Evolutionary conservation across 2,329 filamentous ascomycete genomes (phyloP).

Genomic region (Penicillium corylophilum): DNA sequence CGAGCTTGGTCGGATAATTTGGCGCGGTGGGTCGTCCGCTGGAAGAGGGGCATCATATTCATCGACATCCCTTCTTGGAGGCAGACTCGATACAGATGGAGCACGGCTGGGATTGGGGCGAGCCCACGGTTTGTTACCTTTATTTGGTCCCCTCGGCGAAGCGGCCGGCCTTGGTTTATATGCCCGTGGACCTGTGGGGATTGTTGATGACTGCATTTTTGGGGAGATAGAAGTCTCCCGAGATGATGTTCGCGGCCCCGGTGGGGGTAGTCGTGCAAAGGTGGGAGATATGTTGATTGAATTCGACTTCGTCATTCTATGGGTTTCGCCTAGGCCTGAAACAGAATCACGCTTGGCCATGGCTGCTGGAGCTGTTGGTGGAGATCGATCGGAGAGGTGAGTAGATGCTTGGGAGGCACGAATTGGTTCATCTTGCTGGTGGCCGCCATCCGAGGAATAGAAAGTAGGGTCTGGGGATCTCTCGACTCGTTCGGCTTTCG

Average conservation of each 20-base stretch:
- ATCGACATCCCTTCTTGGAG: constrained; percentile 35
- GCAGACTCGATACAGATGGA: constrained; percentile 17
- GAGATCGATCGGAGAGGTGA: constrained; percentile 31
- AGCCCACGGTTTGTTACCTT: constrained; percentile 41
- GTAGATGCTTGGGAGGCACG: constrained; percentile 27
- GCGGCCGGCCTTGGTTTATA: constrained; percentile 34
- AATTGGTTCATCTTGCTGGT: constrained; percentile 26
- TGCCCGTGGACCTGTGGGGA: constrained; percentile 45
- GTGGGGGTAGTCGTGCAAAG: constrained; percentile 23
- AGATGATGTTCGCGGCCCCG: constrained; percentile 29
- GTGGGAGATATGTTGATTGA: constrained; percentile 28
- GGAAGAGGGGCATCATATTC: constrained; percentile 25
- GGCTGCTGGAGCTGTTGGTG: constrained; percentile 39
- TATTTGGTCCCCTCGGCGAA: constrained; percentile 32
- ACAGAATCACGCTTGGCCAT: constrained; percentile 30
- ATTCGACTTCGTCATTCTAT: constrained; percentile 17
- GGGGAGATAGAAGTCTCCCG: constrained; percentile 39
- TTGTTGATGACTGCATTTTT: constrained; percentile 34
- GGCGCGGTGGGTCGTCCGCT: constrained; percentile 19
- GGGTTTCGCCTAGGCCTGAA: constrained; percentile 19
- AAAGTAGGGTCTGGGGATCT: constrained; percentile 24
- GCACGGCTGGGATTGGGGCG: constrained; percentile 36
- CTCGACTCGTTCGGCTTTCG: constrained; percentile 42
- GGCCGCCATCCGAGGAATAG: constrained; percentile 21
- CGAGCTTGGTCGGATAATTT: constrained; percentile 11